Percentiles rank a stretch among this genome's conserved stretches.
Evolutionary conservation across 2,329 filamentous ascomycete genomes (phyloP).

Genomic region (Phaeosphaeriaceae sp.): DNA sequence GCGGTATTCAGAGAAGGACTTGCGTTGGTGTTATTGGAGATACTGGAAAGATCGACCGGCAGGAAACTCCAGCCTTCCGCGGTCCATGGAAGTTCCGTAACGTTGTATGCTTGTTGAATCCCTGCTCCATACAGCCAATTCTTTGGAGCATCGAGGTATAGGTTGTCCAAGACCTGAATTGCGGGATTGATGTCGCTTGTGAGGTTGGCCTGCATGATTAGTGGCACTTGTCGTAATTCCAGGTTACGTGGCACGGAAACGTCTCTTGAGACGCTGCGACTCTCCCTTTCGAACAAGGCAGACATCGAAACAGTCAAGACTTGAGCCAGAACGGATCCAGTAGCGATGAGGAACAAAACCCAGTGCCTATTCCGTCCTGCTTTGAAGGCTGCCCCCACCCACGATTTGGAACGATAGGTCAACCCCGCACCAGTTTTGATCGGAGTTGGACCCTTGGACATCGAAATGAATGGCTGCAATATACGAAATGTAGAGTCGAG

Average conservation of each 20-base stretch:
- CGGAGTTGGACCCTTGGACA: conserved; percentile 14
- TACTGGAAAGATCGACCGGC: background rate
- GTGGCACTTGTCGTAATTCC: conserved; percentile 14
- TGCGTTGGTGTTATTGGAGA: background rate
- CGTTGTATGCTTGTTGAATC: conserved; percentile 7
- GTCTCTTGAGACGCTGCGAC: conserved; percentile 5
- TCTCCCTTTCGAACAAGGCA: conserved; percentile 22
- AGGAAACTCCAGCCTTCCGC: conserved; percentile 9
- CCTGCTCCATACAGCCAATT: conserved; percentile 10
- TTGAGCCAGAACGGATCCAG: background rate
- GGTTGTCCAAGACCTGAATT: background rate
- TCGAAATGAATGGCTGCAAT: conserved; percentile 28
- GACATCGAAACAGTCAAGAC: conserved; percentile 26
- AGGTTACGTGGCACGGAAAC: conserved; percentile 7
- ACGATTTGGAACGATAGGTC: conserved; percentile 26
- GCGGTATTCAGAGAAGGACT: background rate
- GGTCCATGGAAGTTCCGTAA: conserved; percentile 5
- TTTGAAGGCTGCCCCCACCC: conserved; percentile 21
- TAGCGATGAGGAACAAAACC: conserved; percentile 2
- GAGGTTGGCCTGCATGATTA: conserved; percentile 1
- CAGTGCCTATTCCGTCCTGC: conserved; percentile 8
- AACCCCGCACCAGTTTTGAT: conserved; percentile 14
- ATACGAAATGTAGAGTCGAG: conserved; percentile 24
- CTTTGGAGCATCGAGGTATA: conserved; percentile 12
- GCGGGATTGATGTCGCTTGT: background rate